Percentiles rank a stretch among this genome's conserved stretches.
These are phyloP conservation scores for Neonectria punicea DNA, from an alignment of 2,329 filamentous ascomycete genomes.

Conservation along the genomic window DNA sequence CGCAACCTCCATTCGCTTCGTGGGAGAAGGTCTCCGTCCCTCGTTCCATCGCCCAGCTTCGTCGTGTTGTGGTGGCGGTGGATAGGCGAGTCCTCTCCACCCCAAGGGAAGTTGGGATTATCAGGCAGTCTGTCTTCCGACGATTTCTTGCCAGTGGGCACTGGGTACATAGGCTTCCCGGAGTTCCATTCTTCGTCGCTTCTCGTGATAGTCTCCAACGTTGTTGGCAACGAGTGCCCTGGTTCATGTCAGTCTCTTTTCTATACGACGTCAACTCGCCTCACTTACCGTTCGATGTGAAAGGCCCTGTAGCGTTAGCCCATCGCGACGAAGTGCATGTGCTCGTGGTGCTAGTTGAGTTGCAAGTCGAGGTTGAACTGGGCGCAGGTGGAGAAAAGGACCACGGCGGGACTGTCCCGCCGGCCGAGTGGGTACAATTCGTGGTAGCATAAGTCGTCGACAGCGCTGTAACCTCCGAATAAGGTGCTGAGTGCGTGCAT, in stretches of 20 bases:
- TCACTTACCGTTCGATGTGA: constrained; percentile 29
- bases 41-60: constrained; percentile 37
- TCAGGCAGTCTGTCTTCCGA: constrained; percentile 38
- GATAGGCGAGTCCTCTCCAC: constrained; percentile 47
- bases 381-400: constrained; percentile 22
- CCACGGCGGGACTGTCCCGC: constrained; percentile 12
- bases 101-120: constrained; percentile 51
- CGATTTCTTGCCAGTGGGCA: constrained; percentile 30
- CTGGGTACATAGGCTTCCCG: constrained; percentile 25
- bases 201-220: constrained; percentile 36
- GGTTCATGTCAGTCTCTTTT: constrained; percentile 1
- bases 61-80: constrained; percentile 49
- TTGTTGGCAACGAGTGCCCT: constrained; percentile 29
- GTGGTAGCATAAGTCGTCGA: constrained; percentile 16
- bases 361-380: constrained; percentile 31
- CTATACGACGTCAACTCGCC: constrained; percentile 14
- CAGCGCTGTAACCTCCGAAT: background rate
- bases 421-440: constrained; percentile 23
- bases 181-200: constrained; percentile 16
- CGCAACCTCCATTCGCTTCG: constrained; percentile 20
- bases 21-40: constrained; percentile 18
- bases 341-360: constrained; percentile 36
- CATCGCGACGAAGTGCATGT: constrained; percentile 30
- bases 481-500: constrained; percentile 23
- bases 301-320: constrained; percentile 30